Conservation (phyloP, 257 asterid species). For the Craterostigma plantagineum region DNA sequence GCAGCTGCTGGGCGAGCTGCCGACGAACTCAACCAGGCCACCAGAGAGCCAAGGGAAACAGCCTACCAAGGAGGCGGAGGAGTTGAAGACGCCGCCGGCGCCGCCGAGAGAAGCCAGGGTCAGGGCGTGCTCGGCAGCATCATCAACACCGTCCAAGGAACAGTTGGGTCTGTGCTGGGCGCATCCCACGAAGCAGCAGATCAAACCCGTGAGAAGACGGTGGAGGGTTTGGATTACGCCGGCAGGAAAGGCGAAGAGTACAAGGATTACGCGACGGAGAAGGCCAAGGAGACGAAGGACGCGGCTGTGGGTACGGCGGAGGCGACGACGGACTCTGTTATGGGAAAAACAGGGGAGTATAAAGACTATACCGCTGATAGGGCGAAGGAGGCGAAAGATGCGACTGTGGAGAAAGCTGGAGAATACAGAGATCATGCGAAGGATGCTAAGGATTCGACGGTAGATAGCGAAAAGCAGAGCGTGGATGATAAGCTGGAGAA, state of each 20-base stretch:
- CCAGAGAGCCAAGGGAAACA: conserved; percentile 14
- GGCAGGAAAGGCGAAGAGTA: too few species aligned
- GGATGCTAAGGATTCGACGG: conserved; percentile 9
- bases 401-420: neutral
- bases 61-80: conserved; percentile 5
- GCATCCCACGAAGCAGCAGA: neutral
- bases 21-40: conserved; percentile 32
- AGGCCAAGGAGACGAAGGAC: too few species aligned
- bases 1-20: conserved; percentile 37
- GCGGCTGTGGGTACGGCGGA: neutral
- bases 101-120: conserved; percentile 20
- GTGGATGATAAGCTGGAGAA: conserved; percentile 7
- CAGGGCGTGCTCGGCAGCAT: too few species aligned
- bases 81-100: conserved; percentile 20
- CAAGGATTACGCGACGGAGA: too few species aligned
- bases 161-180: too few species aligned
- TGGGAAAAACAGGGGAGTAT: conserved; percentile 5
- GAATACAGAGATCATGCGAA: conserved; percentile 2
- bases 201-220: conserved; percentile 13
- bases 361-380: conserved; percentile 5
- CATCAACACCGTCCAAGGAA: too few species aligned
- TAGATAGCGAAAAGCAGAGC: conserved; percentile 1
- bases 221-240: too few species aligned
- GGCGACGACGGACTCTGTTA: neutral
- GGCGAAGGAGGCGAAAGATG: neutral